These are phyloP conservation scores for Leptomonas pyrrhocoris DNA, from an alignment of 208 protist genomes.

Conservation along the genomic window DNA sequence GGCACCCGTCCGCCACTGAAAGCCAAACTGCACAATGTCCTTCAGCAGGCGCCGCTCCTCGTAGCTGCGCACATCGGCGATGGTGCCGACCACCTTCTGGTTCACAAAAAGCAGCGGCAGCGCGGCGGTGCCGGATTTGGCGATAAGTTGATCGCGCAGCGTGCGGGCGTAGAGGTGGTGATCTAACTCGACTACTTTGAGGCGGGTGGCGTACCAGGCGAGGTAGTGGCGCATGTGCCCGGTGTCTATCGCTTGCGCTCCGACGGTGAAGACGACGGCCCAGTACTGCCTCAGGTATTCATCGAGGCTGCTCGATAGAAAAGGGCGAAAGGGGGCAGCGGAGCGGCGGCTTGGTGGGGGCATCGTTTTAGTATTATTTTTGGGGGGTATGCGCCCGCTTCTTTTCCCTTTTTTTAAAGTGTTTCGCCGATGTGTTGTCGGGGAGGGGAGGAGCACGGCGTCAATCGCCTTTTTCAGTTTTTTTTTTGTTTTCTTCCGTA, in stretches of 20 bases:
- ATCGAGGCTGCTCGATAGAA: constrained; percentile 59
- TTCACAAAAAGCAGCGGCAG: constrained; percentile 90
- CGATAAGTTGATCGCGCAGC: constrained; percentile 61
- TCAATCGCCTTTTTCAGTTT: too few relatives aligned
- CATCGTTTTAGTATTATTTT: constrained; percentile 7
- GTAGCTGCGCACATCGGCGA: constrained; percentile 63
- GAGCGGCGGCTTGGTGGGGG: constrained; percentile 2
- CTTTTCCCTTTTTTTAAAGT: too few relatives aligned
- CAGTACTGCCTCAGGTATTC: constrained; percentile 83
- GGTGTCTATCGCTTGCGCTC: constrained; percentile 70
- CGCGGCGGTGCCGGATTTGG: constrained; percentile 41
- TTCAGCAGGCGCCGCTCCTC: constrained; percentile 80
- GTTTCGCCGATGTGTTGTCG: too few relatives aligned
- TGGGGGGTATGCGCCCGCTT: too few relatives aligned
- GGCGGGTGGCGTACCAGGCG: constrained; percentile 85
- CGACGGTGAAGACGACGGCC: constrained; percentile 84
- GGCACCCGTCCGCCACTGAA: constrained; percentile 80
- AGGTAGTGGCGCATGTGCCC: constrained; percentile 89
- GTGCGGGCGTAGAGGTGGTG: constrained; percentile 71
- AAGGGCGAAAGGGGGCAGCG: constrained; percentile 52
- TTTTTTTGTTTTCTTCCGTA: too few relatives aligned
- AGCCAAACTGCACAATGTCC: constrained; percentile 90
- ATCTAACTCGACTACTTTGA: constrained; percentile 88
- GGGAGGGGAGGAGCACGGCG: too few relatives aligned
- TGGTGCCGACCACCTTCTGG: constrained; percentile 74